Base-by-base conservation (phyloP, 202 grass and related monocot species). In the Eragrostis tef region DNA sequence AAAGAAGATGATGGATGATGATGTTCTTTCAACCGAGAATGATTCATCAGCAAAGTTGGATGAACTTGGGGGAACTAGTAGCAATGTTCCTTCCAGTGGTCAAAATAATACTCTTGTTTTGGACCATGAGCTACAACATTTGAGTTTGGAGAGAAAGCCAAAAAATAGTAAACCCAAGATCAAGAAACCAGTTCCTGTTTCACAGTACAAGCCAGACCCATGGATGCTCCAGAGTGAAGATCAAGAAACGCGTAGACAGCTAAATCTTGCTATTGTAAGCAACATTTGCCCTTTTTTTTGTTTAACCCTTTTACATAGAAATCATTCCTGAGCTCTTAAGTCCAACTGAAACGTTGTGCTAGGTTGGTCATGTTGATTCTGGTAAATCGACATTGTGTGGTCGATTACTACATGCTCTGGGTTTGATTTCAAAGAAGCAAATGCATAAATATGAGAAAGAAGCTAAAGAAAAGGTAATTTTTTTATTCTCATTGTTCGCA, bases 391-490 rank as follows among this genome's bases (percentile, higher is more conserved):
- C 92, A 47, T 88, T 94, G 84, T 94, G 88, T 62, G 92, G 90
- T 56, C 88, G 88, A 65, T 84, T 98, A 60, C 76, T 91, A 15
- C 90, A 94, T 80, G 76, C 91, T 59, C 49, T 94, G 60, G 88
- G 92, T 39, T 81, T 75, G 72, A 88, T 94, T 81, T 89, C 92
- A 58, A 89, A 94, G 73, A 98, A 91, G 71, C 90, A 98, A 82
- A 94, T 94, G 82, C 92, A 93, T 86, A 98, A 94, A 81, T 86
- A 93, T 93, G 90, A 98, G 79, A 98, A 89, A 85, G 92, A 93
- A 88, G 62, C 92, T 49, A 98, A 98, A 78, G 90, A 94, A 83
- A 94, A 98, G 92, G 92, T 91, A 27, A 42, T 60, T 75, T 62
- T 70, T 21, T 64, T 31, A 61, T 61, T 68, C 70, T 13, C 5